phyloP scores from a whole-genome alignment of 805 yeast species.

The Wickerhamiella galacta region DNA sequence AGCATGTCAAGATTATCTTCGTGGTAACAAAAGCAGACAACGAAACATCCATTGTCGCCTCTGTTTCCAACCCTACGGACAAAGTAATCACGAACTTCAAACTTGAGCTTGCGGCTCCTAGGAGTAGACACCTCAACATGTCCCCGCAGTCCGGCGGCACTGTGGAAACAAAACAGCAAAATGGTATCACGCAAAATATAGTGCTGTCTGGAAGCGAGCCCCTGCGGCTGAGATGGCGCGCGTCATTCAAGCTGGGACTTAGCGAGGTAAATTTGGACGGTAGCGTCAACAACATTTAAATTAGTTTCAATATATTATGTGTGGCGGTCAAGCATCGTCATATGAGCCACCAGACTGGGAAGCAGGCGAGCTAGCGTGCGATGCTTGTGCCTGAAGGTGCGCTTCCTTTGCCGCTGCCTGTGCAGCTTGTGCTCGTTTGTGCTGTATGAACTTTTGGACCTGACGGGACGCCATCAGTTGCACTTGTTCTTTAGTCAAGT shows the following conservation, averaged over 20 bases:
- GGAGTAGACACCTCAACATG: slow-evolving; percentile 37
- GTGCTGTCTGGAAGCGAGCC: slow-evolving; percentile 21
- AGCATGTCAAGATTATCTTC: slow-evolving; percentile 35
- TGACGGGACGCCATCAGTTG: slow-evolving; percentile 13
- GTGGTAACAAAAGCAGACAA: slow-evolving; percentile 25
- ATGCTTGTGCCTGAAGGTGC: slow-evolving; percentile 20
- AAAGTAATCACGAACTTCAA: slow-evolving; percentile 33
- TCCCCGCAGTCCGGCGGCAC: slow-evolving; percentile 43
- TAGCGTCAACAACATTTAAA: slow-evolving; percentile 21
- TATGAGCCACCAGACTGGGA: too few relatives aligned
- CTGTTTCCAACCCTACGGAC: slow-evolving; percentile 35
- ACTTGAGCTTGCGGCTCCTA: slow-evolving; percentile 58
- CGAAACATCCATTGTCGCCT: slow-evolving; percentile 29
- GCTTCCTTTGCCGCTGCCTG: slow-evolving; percentile 7
- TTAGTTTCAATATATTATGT: too few relatives aligned
- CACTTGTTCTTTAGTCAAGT: slow-evolving; percentile 13
- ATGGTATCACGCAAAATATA: slow-evolving; percentile 40
- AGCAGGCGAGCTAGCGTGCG: too few relatives aligned
- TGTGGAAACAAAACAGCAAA: slow-evolving; percentile 31
- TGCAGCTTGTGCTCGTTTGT: slow-evolving; percentile 8
- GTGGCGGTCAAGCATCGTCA: too few relatives aligned
- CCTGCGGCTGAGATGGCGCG: slow-evolving; percentile 67
- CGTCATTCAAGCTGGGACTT: slow-evolving; percentile 35
- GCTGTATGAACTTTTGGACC: slow-evolving; percentile 13
- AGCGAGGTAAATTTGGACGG: slow-evolving; percentile 26